Evolutionary conservation across 495 filamentous ascomycete genomes (phyloP), one percentile per base, ranked within the genome.

Genomic region (Hyaloscypha hepaticicola): DNA sequence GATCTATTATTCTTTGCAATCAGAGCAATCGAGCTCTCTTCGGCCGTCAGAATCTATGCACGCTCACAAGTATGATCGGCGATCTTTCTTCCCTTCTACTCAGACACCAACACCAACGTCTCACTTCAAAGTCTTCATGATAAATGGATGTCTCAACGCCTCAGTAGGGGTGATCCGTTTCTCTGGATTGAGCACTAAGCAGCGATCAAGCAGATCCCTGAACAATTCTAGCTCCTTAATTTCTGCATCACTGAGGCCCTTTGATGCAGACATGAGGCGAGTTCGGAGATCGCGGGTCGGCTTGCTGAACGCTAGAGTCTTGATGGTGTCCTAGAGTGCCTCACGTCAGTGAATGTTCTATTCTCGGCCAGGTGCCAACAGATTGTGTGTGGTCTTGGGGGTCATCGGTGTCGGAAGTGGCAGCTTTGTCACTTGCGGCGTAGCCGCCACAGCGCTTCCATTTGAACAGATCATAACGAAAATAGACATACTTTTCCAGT

Each of bases 171-270:
- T 94, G 73, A 90, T 90, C 55, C 95, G 83, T 77, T 93, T 95
- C 76, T 96, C 96, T n/a, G 93, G 90, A 72, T 97, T 97, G 31
- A 97, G 83, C 66, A 86, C 87, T 72, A 99, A 75, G 64, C 95
- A 98, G 19, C 87, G 86, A 66, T 96, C 92, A 41, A 99, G 76
- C 58, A 99, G 76, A 72, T 97, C 92, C 58, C 91, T 79, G 76
- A 99, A 98, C 55, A 86, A 77, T 31, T 86, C 83, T 63, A 96
- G 76, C 72, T 96, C 92, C 72, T 89, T 91, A 56, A 82, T 80
- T 73, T 96, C 93, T 14, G 79, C 76, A 63, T 94, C 90, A 26
- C 77, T 83, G 81, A 96, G 85, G 34, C 86, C 86, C 19, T 86
- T 88, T 1, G 88, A 88, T 58, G 89, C 88, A 45, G 86, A 85